phyloP scores from a whole-genome alignment of 2,329 filamentous ascomycete species.

The Neurospora sp. region DNA sequence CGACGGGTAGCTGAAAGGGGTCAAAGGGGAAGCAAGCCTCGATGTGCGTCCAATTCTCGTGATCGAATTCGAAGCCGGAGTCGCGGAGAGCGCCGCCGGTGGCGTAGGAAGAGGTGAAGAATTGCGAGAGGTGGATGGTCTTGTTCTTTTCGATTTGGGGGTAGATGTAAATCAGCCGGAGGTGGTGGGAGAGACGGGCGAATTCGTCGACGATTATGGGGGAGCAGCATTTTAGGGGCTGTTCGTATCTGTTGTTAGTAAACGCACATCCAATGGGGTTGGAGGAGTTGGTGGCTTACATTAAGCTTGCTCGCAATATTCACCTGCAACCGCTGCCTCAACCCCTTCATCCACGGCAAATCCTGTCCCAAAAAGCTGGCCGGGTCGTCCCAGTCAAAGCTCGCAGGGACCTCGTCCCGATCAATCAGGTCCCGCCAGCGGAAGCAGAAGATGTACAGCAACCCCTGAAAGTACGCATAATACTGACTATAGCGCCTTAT shows the following conservation, averaged over 20 bases:
- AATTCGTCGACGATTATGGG: constrained; percentile 87
- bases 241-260: background rate
- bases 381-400: constrained; percentile 51
- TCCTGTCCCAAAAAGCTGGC: constrained; percentile 57
- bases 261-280: background rate
- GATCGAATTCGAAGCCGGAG: constrained; percentile 41
- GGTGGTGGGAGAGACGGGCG: constrained; percentile 73
- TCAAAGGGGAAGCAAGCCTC: constrained; percentile 97
- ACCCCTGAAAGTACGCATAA: constrained; percentile 79
- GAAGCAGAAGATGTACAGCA: constrained; percentile 95
- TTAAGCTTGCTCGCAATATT: constrained; percentile 87
- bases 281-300: constrained; percentile 11
- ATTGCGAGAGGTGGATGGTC: constrained; percentile 68
- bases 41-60: constrained; percentile 73
- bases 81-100: constrained; percentile 46
- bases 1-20: constrained; percentile 81
- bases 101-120: constrained; percentile 46
- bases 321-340: constrained; percentile 63
- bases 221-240: constrained; percentile 84
- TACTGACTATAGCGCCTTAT: constrained; percentile 74
- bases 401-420: constrained; percentile 39
- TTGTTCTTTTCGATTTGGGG: constrained; percentile 87
- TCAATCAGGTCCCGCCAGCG: constrained; percentile 84
- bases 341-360: constrained; percentile 64
- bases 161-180: constrained; percentile 83